Evolutionary conservation across 176 grass and related monocot species (phyloP), one percentile per base, ranked within the genome.

Genomic region (Zizania latifolia): DNA sequence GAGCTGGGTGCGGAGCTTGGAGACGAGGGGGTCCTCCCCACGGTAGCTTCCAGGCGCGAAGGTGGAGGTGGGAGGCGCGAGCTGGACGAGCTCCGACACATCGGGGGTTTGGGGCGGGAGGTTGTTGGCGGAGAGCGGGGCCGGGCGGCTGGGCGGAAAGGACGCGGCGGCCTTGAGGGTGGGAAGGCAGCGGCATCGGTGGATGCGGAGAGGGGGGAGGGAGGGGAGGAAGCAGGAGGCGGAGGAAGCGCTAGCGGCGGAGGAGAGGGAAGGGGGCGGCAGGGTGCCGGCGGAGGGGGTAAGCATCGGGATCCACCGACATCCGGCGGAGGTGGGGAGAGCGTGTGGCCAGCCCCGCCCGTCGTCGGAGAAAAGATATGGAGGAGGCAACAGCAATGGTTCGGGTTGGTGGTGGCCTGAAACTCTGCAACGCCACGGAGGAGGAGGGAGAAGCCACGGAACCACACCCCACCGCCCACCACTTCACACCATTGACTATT

Each of bases 1-100:
- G 40, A 98, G 87, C 85, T 98, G 94, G 31, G 91, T 94, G 54
- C 86, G 82, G 31, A 98, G 79, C 89, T 94, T 98, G 66, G 90
- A 87, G 21, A 98, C 86, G 81, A 98, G 90, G 15, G 94, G 94
- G 50, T 98, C 94, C 57, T 94, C 88, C 37, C 10, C 51, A 1
- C 50, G 82, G 65, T 78, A 96, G 81, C 55, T 7, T 26, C 33
- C 74, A 9, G 68, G 3, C 0, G 55, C 68, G 76, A 93, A 88
- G 23, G 85, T 28, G 58, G 80, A 36, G 12, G 31, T 26, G 22
- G 39, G 13, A 29, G 17, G 39, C 33, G 57, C 4, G 24, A 19
- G 33, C 44, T 65, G 29, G 12, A 41, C 15, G 12, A 36, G 46
- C 48, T 58, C 60, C 56, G 81, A 38, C 19, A 75, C 0, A 17